phyloP scores from a whole-genome alignment of 768 basidiomycete genomes.

The Russula olivacea region DNA sequence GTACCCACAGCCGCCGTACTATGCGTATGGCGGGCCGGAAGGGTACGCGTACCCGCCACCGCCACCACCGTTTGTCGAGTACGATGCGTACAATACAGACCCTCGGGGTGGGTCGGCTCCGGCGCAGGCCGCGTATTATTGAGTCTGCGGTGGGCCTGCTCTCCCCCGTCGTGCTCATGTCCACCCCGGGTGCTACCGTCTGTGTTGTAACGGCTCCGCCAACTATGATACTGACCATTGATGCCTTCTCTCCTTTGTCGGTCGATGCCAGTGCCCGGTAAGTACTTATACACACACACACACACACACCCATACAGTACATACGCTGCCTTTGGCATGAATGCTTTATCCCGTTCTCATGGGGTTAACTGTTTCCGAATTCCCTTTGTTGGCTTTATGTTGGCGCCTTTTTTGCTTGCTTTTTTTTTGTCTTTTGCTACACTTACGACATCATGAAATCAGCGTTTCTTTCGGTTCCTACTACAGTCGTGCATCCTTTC shows the following conservation, averaged over 20 bases:
- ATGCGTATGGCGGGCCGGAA: slow-evolving; percentile 13
- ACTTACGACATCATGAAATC: slow-evolving; percentile 8
- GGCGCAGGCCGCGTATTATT: slow-evolving; percentile 19
- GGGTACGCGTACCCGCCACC: slow-evolving; percentile 13
- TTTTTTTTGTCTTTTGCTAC: neutral
- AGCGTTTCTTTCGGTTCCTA: neutral
- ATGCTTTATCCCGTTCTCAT: slow-evolving; percentile 4
- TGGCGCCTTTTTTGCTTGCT: neutral
- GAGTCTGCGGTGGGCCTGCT: neutral
- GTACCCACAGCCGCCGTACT: slow-evolving; percentile 34
- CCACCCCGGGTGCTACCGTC: neutral
- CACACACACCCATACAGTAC: slow-evolving; percentile 15
- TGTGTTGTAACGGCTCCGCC: neutral
- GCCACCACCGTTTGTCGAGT: slow-evolving; percentile 16
- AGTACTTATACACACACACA: slow-evolving; percentile 12
- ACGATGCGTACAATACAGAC: slow-evolving; percentile 15
- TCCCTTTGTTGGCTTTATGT: neutral
- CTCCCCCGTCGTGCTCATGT: neutral
- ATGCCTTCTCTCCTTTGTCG: neutral
- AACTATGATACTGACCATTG: neutral
- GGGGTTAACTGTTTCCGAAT: neutral
- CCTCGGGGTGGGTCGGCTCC: slow-evolving; percentile 5
- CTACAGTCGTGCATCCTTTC: neutral
- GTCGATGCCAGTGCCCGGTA: neutral
- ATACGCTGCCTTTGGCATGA: slow-evolving; percentile 5